phyloP scores from a whole-genome alignment of 2,329 filamentous ascomycete genomes.

The Cercospora canescens region DNA sequence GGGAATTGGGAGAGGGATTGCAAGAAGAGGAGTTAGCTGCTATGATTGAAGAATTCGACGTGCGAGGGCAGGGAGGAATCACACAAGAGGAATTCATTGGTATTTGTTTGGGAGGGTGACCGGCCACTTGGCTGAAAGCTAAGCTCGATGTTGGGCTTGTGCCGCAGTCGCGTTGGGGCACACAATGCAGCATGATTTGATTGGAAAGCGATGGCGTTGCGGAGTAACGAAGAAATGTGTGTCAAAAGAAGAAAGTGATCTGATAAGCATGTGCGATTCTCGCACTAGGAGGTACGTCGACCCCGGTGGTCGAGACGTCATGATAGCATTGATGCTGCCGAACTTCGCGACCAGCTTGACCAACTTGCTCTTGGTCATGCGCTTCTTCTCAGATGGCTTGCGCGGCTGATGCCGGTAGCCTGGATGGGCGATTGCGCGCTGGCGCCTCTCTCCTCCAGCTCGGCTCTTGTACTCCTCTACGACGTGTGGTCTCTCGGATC shows the following conservation, averaged over 20 bases:
- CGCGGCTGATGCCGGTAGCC: conserved; percentile 36
- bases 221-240: not conserved
- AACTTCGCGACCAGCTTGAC: conserved; percentile 22
- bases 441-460: conserved; percentile 10
- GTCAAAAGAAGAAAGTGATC: not conserved
- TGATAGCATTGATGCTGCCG: conserved; percentile 13
- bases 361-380: conserved; percentile 38
- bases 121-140: not conserved
- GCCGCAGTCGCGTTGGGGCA: not conserved
- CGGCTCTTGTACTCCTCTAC: conserved; percentile 11
- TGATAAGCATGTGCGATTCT: not conserved
- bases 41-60: conserved; percentile 98
- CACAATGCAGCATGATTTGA: not conserved
- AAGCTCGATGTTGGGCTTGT: not conserved
- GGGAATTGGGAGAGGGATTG: conserved; percentile 88
- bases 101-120: conserved; percentile 57
- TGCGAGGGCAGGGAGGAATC: conserved; percentile 83
- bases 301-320: not conserved
- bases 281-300: not conserved
- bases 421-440: conserved; percentile 17
- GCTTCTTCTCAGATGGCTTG: conserved; percentile 22
- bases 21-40: conserved; percentile 89
- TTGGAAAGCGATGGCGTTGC: conserved; percentile 10
- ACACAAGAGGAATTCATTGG: conserved; percentile 64
- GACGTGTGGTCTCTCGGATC: conserved; percentile 2